These are phyloP conservation scores for Fraxinus americana DNA, from an alignment of 257 asterid genomes.

Conservation along the genomic window DNA sequence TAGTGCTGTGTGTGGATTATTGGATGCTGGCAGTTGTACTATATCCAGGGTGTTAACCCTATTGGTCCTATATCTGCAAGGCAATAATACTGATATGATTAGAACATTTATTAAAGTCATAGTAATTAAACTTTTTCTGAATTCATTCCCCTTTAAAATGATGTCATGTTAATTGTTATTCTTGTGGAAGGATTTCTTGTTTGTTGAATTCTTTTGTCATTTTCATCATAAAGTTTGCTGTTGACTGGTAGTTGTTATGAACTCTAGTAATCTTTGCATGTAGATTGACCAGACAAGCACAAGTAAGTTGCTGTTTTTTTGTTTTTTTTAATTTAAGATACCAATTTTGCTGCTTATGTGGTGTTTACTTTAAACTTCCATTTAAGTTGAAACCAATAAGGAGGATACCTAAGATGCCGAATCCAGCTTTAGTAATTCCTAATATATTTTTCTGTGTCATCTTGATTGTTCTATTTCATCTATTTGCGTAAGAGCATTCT, in stretches of 20 bases:
- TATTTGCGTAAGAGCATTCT: background rate
- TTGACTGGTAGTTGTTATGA: background rate
- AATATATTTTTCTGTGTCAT: background rate
- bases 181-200: background rate
- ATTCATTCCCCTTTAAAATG: background rate
- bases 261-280: background rate
- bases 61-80: constrained; percentile 21
- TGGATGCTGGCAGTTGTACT: constrained; percentile 38
- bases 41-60: constrained; percentile 20
- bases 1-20: constrained; percentile 7
- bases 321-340: background rate
- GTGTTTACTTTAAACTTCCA: background rate
- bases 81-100: constrained; percentile 30
- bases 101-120: constrained; percentile 14
- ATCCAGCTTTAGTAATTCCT: background rate
- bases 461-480: background rate
- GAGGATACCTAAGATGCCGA: background rate
- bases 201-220: background rate
- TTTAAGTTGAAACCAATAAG: background rate
- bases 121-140: background rate
- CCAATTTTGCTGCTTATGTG: background rate
- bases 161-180: background rate
- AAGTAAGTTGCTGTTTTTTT: background rate
- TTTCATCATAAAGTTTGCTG: background rate
- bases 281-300: background rate